Percentiles rank a stretch among this genome's conserved stretches.
phyloP scores from a whole-genome alignment of 2,329 filamentous ascomycete species.

The Pestalotiopsis sp. region DNA sequence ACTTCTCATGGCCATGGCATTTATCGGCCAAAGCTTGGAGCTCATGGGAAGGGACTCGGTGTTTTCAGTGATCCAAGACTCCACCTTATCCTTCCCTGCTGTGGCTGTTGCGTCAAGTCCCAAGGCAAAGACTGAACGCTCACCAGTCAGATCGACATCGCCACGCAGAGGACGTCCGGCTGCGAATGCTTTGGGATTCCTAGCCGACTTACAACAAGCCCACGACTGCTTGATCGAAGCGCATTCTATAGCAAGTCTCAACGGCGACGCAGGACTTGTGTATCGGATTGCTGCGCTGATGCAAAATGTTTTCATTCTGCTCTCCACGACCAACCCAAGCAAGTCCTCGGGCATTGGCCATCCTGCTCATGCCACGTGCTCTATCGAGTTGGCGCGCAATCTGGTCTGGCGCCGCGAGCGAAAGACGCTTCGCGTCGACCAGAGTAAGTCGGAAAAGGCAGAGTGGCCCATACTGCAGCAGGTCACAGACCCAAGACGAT shows the following conservation, averaged over 20 bases:
- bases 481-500: slow-evolving; percentile 32
- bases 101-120: slow-evolving; percentile 41
- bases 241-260: slow-evolving; percentile 55
- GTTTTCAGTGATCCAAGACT: slow-evolving; percentile 88
- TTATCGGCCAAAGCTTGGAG: slow-evolving; percentile 67
- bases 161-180: slow-evolving; percentile 28
- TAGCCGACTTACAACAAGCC: slow-evolving; percentile 62
- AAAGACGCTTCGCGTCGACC: slow-evolving; percentile 48
- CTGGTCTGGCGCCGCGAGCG: slow-evolving; percentile 67
- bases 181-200: slow-evolving; percentile 44
- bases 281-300: slow-evolving; percentile 64
- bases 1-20: slow-evolving; percentile 65
- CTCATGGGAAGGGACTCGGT: slow-evolving; percentile 78
- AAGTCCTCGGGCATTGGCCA: slow-evolving; percentile 47
- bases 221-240: slow-evolving; percentile 66
- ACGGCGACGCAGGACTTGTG: slow-evolving; percentile 58
- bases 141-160: slow-evolving; percentile 36
- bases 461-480: slow-evolving; percentile 36
- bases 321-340: slow-evolving; percentile 59
- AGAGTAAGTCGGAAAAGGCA: slow-evolving; percentile 32
- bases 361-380: slow-evolving; percentile 60
- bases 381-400: slow-evolving; percentile 69
- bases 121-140: slow-evolving; percentile 41
- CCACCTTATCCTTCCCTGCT: slow-evolving; percentile 83
- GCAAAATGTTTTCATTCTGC: slow-evolving; percentile 64